Conservation (phyloP, 192 early-diverging fungal genomes). For the Coemansia sp. region DNA sequence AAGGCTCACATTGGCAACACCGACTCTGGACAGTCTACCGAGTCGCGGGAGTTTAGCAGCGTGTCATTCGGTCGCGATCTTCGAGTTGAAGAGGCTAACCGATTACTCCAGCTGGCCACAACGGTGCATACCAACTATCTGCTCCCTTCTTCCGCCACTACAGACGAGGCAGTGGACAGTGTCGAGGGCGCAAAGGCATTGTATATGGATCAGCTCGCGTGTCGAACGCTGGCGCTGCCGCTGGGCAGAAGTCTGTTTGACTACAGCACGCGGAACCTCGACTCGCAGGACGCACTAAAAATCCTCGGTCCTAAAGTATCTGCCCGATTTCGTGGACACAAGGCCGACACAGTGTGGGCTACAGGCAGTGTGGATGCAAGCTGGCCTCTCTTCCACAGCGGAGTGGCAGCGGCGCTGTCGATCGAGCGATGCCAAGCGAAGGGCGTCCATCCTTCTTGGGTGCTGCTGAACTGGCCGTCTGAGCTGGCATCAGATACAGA, state of each 20-base stretch:
- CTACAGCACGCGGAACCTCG: slow-evolving; percentile 62
- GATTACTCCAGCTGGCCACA: slow-evolving; percentile 19
- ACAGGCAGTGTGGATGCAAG: slow-evolving; percentile 45
- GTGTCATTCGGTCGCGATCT: slow-evolving; percentile 39
- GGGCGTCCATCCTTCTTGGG: slow-evolving; percentile 75
- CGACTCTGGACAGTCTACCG: slow-evolving; percentile 1
- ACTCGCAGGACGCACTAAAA: slow-evolving; percentile 60
- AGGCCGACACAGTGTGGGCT: slow-evolving; percentile 42
- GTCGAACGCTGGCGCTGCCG: slow-evolving; percentile 67
- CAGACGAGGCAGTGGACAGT: slow-evolving; percentile 10
- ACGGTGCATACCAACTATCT: slow-evolving; percentile 5
- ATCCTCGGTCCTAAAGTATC: slow-evolving; percentile 62
- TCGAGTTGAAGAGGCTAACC: slow-evolving; percentile 38
- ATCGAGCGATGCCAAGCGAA: slow-evolving; percentile 60
- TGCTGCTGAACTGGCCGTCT: slow-evolving; percentile 68
- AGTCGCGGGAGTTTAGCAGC: slow-evolving; percentile 22
- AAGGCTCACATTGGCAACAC: not conserved
- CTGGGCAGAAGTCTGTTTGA: slow-evolving; percentile 70
- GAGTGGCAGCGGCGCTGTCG: slow-evolving; percentile 76
- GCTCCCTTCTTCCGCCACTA: not conserved
- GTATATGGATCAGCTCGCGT: slow-evolving; percentile 28
- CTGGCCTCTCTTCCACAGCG: slow-evolving; percentile 91
- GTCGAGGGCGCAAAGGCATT: slow-evolving; percentile 15
- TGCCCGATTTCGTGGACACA: slow-evolving; percentile 69
- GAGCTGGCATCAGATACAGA: slow-evolving; percentile 19